These are phyloP conservation scores for Paramecium caudatum DNA, from an alignment of 73 alveolate genomes.

Conservation along the genomic window DNA sequence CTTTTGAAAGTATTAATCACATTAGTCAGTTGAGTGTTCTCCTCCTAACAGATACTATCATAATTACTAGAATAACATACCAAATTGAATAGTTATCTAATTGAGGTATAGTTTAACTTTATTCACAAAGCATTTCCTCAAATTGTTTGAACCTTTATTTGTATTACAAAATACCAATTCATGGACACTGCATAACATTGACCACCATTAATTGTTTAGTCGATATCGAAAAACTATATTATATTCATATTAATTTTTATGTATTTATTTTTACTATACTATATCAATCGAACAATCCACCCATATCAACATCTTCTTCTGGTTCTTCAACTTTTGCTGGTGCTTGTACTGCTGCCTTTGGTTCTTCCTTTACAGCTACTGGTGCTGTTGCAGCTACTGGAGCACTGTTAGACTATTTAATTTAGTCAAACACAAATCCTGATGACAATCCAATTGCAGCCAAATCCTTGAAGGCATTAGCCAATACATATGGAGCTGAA, in stretches of 20 bases:
- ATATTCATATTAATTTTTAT: slow-evolving; percentile 20
- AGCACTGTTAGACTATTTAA: slow-evolving; percentile 85
- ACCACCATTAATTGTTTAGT: background rate
- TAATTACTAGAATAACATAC: background rate
- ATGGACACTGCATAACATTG: background rate
- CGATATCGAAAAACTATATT: slow-evolving; percentile 3
- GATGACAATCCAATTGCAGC: slow-evolving; percentile 96
- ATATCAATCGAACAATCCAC: slow-evolving; percentile 92
- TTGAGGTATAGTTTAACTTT: background rate
- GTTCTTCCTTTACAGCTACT: slow-evolving; percentile 77
- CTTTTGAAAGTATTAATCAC: background rate
- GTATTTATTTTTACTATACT: slow-evolving; percentile 15
- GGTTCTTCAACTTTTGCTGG: slow-evolving; percentile 90
- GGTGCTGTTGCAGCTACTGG: slow-evolving; percentile 79
- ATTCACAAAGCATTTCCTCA: background rate
- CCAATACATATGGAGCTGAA: slow-evolving; percentile 97
- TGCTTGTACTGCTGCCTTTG: slow-evolving; percentile 79
- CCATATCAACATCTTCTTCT: slow-evolving; percentile 96
- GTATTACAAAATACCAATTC: background rate
- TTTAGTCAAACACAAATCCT: slow-evolving; percentile 91
- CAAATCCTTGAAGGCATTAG: slow-evolving; percentile 98
- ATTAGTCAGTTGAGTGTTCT: background rate
- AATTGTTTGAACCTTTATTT: background rate
- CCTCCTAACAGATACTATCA: slow-evolving; percentile 37
- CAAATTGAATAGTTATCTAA: slow-evolving; percentile 27